Base-by-base conservation (phyloP, 2,329 filamentous ascomycete species). In the Fusarium fracticaudum region DNA sequence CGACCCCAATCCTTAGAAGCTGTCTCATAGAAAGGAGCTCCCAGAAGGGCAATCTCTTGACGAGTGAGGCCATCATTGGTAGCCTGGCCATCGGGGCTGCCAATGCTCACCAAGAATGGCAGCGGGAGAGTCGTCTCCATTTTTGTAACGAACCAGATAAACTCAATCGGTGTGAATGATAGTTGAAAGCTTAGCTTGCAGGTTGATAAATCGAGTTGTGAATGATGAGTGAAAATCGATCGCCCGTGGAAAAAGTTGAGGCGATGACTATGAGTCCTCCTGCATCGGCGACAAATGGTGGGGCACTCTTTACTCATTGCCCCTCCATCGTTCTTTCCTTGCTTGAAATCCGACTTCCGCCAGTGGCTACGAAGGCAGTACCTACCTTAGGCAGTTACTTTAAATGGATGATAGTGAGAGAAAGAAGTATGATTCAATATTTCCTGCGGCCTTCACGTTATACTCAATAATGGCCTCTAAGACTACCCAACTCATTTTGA, bases 111-210 rank as follows among this genome's bases (percentile, higher is more conserved):
- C 68, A 92, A 84, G 78, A 92, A 91, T 31, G 90, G 91, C 60
- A 92, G 83, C 15, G 90, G 89, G 29, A 91, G 85, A 68, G 87
- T 90, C 37, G 90, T 90, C 81, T 92, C 91, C 90, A 92, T 92
- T 71, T 69, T 67, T 80, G 79, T 68, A 70, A 24, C 43, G 40
- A 53, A 59, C 60, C 50, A 44, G 41, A 33, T 18, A 45, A 58
- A 55, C 41, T 31, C 60, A 76, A 71, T 73, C 66, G 64, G 40
- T 35, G 55, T 63, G 18, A 40, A 47, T 63, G 53, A 43, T 29
- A 13, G 45, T 14, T 26, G 33, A 58, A 29, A 31, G 38, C 22
- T 47, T 41, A n/a, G 44, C 47, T 51, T 61, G 26, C 26, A 60
- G 43, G 37, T 59, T 58, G 26, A 63, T 53, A 37, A 63, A 63